These are phyloP conservation scores for Cercospora sp. DNA, from an alignment of 2,329 filamentous ascomycete genomes.

Conservation along the genomic window DNA sequence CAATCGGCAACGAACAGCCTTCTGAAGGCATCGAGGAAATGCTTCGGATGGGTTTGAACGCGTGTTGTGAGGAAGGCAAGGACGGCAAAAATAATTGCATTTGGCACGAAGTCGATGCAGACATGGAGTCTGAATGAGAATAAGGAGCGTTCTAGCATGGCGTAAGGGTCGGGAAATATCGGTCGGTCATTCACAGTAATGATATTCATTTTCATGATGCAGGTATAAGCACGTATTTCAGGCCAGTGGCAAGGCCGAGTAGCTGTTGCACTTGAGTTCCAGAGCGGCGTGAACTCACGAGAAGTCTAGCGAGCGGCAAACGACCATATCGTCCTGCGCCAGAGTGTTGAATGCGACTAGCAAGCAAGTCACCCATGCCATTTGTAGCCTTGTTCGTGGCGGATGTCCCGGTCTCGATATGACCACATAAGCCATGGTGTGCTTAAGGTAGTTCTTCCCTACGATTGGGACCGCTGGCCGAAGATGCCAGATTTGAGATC, in stretches of 20 bases:
- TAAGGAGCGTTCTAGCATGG: not conserved
- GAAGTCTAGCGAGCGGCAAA: not conserved
- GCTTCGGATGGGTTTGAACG: not conserved
- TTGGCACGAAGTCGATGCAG: not conserved
- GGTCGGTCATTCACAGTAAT: not conserved
- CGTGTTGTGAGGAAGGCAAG: not conserved
- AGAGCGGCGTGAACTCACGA: not conserved
- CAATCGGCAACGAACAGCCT: not conserved
- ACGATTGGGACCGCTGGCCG: not conserved
- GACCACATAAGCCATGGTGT: not conserved
- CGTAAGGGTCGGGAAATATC: not conserved
- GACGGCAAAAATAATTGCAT: not conserved
- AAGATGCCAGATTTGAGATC: not conserved
- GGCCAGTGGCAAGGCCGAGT: not conserved
- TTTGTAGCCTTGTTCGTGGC: too few relatives aligned
- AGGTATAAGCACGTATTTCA: not conserved
- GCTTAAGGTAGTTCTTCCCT: not conserved
- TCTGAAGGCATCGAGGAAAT: not conserved
- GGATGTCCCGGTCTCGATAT: not conserved
- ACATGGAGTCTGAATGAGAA: not conserved
- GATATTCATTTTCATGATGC: not conserved
- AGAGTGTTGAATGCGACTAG: not conserved
- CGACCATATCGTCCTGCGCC: not conserved
- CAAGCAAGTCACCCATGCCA: not conserved
- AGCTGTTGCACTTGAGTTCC: not conserved